Conservation (phyloP, 2,329 filamentous ascomycete genomes). For the Cladorrhinum sp. region DNA sequence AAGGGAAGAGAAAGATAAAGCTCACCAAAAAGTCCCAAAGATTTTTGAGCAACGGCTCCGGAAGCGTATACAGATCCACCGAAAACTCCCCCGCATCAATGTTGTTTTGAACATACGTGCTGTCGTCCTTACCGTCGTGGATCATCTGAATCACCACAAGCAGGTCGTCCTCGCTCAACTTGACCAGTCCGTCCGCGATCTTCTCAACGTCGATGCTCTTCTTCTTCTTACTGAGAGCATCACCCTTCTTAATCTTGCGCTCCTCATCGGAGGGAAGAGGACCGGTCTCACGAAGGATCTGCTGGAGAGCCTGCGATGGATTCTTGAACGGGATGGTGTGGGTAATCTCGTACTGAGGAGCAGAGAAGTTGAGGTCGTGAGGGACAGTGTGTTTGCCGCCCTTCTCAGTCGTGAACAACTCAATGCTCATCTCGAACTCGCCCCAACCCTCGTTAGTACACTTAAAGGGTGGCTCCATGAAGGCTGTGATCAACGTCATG, state of each 20-base stretch:
- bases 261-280: slow-evolving; percentile 75
- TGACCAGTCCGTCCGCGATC: slow-evolving; percentile 85
- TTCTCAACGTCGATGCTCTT: slow-evolving; percentile 88
- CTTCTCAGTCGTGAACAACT: slow-evolving; percentile 80
- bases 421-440: slow-evolving; percentile 93
- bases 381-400: slow-evolving; percentile 72
- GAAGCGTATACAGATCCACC: slow-evolving; percentile 96
- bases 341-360: slow-evolving; percentile 75
- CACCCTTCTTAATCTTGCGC: slow-evolving; percentile 61
- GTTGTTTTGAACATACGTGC: slow-evolving; percentile 97
- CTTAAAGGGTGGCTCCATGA: slow-evolving; percentile 80
- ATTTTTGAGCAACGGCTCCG: slow-evolving; percentile 83
- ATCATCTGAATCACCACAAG: slow-evolving; percentile 96
- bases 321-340: slow-evolving; percentile 88
- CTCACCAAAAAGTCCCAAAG: slow-evolving; percentile 81
- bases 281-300: slow-evolving; percentile 76
- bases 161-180: slow-evolving; percentile 87
- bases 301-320: slow-evolving; percentile 80
- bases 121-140: slow-evolving; percentile 90
- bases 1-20: slow-evolving; percentile 16
- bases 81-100: slow-evolving; percentile 97
- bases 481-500: slow-evolving; percentile 48
- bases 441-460: slow-evolving; percentile 97
- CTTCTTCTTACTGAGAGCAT: slow-evolving; percentile 72
- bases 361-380: slow-evolving; percentile 91